Base-by-base conservation (phyloP, 768 basidiomycete species). In the Tulasnella sp. region DNA sequence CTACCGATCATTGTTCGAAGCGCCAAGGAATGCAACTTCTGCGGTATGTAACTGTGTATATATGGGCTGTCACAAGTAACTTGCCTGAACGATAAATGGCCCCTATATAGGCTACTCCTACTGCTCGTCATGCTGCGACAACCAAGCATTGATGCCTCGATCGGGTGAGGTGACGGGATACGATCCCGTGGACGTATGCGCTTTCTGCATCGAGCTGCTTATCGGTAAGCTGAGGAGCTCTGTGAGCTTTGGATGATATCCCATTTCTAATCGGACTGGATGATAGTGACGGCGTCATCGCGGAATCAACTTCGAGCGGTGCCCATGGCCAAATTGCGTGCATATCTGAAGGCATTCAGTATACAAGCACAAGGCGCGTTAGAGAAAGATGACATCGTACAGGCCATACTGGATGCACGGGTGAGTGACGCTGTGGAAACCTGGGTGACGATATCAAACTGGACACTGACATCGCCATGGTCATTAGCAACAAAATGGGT, bases 401-500 rank as follows among this genome's bases (percentile, higher is more conserved):
- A 63, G 22, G 42, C 56, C 11, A 48, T 62, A 5, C 24, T 63
- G 15, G 42, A 38, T 4, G 63, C 61, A 15, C 57, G 63, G 34
- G 61, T 62, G 51, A 44, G 62, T 53, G 12, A 4, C 34, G 17
- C 3, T 21, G n/a, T 38, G 25, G 19, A n/a, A 3, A 12, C 42
- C n/a, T n/a, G n/a, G n/a, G 5, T 5, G n/a, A 48, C 27, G 19
- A n/a, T 5, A 38, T 15, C 2, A n/a, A 7, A 3, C 30, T n/a
- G 3, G 29, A n/a, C 5, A 30, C 51, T 53, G 27, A 53, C 30
- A 15, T 38, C 12, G 11, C 41, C 8, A 15, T 43, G 4, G 17
- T 11, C 38, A 24, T 38, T 49, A 87, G 85, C 76, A 68, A 10
- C 65, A 69, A 17, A 79, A 81, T 64, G 85, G 86, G 1, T 87